Percentiles rank a stretch among this genome's conserved stretches.
These are phyloP conservation scores for Amanita subjunquillea DNA, from an alignment of 768 basidiomycete genomes.

Conservation along the genomic window DNA sequence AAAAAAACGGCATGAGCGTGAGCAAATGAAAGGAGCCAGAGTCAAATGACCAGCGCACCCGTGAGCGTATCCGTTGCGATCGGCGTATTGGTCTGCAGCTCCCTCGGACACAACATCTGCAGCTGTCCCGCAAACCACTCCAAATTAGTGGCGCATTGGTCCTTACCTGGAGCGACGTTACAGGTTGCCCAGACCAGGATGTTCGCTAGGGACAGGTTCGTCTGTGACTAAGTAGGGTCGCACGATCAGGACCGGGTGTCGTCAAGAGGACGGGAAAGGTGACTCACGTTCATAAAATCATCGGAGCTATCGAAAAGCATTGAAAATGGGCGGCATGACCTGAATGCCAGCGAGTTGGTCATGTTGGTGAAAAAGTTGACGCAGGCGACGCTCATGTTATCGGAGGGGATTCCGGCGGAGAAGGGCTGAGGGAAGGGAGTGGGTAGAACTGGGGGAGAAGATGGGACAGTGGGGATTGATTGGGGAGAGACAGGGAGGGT, in stretches of 20 bases:
- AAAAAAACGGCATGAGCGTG: neutral
- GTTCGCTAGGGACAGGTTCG: constrained; percentile 53
- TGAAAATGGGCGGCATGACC: constrained; percentile 71
- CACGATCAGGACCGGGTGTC: neutral
- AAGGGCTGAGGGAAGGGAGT: constrained; percentile 74
- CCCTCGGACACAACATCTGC: constrained; percentile 39
- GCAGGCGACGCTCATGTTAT: constrained; percentile 60
- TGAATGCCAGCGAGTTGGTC: constrained; percentile 49
- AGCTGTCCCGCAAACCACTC: constrained; percentile 44
- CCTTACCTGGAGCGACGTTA: constrained; percentile 39
- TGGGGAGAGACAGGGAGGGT: constrained; percentile 12
- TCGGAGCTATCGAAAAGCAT: constrained; percentile 47
- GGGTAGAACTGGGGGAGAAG: constrained; percentile 42
- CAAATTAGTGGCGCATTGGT: constrained; percentile 61
- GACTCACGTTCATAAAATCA: constrained; percentile 44
- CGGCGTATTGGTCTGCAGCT: constrained; percentile 41
- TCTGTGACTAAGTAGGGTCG: constrained; percentile 40
- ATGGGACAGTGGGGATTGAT: constrained; percentile 38
- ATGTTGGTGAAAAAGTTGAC: constrained; percentile 68
- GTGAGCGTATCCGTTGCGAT: constrained; percentile 44
- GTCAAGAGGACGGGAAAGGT: neutral
- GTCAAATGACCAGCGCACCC: constrained; percentile 26
- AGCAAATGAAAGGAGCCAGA: neutral
- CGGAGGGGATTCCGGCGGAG: constrained; percentile 49
- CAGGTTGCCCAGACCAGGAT: constrained; percentile 72